Evolutionary conservation across 2,329 filamentous ascomycete genomes (phyloP).

Genomic region (Talaromyces pinophilus): DNA sequence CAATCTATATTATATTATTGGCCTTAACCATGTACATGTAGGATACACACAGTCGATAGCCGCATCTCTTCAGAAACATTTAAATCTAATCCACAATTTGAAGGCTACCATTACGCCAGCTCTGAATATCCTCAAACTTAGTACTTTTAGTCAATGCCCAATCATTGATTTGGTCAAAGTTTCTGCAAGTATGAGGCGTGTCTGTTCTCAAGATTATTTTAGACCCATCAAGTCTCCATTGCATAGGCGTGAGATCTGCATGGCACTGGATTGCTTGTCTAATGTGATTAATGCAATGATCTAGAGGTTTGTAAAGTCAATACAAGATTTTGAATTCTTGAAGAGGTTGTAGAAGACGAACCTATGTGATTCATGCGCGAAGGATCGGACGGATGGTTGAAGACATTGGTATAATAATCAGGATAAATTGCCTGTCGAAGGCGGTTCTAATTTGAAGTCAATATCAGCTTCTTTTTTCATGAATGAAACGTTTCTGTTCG

Average conservation of each 20-base stretch:
- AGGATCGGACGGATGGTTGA: not conserved
- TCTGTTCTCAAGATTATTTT: not conserved
- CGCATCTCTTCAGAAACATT: too few relatives aligned
- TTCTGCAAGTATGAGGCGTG: slow-evolving; percentile 1
- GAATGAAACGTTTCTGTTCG: not conserved
- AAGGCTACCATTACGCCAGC: slow-evolving; percentile 6
- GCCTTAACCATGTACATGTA: too few relatives aligned
- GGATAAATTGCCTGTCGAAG: slow-evolving; percentile 7
- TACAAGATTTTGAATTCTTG: not conserved
- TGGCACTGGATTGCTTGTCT: not conserved
- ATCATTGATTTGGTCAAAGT: not conserved
- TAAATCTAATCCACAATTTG: not conserved
- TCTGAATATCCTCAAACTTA: not conserved
- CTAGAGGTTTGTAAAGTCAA: not conserved
- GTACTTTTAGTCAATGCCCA: not conserved
- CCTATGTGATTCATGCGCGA: not conserved
- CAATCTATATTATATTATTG: too few relatives aligned
- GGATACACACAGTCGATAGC: too few relatives aligned
- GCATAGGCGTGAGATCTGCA: not conserved
- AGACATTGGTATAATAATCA: not conserved
- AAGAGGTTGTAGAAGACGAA: not conserved
- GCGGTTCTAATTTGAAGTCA: not conserved
- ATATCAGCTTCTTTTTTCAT: not conserved
- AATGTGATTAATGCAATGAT: not conserved
- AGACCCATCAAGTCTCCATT: slow-evolving; percentile 1